Base-by-base conservation (phyloP, 2,329 filamentous ascomycete genomes). In the Cordyceps javanica region DNA sequence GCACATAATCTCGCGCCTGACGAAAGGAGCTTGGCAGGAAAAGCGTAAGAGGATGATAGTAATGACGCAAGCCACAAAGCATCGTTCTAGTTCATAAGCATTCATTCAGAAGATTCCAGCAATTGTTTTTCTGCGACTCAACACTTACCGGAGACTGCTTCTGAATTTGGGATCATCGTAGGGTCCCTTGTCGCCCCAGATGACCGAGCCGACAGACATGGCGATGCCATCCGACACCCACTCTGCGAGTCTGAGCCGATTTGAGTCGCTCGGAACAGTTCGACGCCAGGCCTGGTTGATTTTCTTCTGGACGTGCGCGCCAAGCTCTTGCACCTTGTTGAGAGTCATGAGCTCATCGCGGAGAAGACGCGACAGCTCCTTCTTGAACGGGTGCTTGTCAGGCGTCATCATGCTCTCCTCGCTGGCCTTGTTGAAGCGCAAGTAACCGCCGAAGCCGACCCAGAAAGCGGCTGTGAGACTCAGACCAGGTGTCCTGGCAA, bases 361-460 rank as follows among this genome's bases (percentile, higher is more conserved):
- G 23, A 55, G 45, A 11, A 55, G 53, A 21, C 53, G 53, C 34
- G 53, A 55, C 32, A 55, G n/a, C 30, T 55, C 53, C 42, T 48
- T 55, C 34, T 55, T 55, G 34, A 55, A 55, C 7, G 53, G 53
- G 23, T 55, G 53, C 53, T 55, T 55, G 23, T 55, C 53, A 3
- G 53, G 53, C 6, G 53, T 55, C 53, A 55, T 55, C 53, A 55
- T 55, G 3, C 53, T 48, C 42, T 55, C 32, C 32, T 55, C 42
- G 25, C 53, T 55, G n/a, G 53, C 53, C 53, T 55, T 55, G 42
- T 55, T 55, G 25, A 55, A 55, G 23, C 32, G 42, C 32, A 55
- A 16, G 13, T 55, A 55, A n/a, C 53, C 53, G 32, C 53, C 53
- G 13, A 55, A 55, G 14, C 53, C 53, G 23, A 55, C 25, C 53